These are phyloP conservation scores for Stereum hirsutum DNA, from an alignment of 1,284 basidiomycete genomes.

Conservation along the genomic window DNA sequence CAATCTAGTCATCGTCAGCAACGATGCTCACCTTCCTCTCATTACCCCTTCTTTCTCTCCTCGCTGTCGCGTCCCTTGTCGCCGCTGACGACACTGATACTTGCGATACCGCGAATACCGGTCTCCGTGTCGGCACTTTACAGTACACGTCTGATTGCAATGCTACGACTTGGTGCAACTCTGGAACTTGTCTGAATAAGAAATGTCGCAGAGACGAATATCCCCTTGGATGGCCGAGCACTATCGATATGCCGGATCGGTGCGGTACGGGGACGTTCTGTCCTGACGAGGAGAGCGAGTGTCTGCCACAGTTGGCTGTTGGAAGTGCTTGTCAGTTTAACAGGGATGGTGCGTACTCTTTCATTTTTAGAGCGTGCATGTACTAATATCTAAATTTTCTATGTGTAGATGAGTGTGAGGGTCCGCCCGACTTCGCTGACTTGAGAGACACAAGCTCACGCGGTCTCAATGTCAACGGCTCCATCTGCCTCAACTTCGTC, in stretches of 20 bases:
- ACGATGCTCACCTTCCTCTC: too few relatives aligned
- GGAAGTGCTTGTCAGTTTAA: constrained; percentile 76
- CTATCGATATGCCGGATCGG: constrained; percentile 43
- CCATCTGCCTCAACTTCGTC: constrained; percentile 70
- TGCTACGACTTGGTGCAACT: constrained; percentile 57
- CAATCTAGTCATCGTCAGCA: too few relatives aligned
- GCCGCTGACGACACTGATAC: constrained; percentile 36
- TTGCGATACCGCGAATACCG: constrained; percentile 49
- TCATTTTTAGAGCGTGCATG: not conserved
- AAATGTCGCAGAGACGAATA: constrained; percentile 72
- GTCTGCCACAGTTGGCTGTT: constrained; percentile 51
- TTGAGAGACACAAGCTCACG: constrained; percentile 47
- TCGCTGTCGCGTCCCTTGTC: too few relatives aligned
- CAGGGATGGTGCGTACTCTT: constrained; percentile 57
- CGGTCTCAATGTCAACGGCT: constrained; percentile 72
- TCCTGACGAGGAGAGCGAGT: constrained; percentile 75
- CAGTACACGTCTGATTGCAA: constrained; percentile 76
- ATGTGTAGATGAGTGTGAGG: constrained; percentile 62
- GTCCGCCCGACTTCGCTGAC: constrained; percentile 53
- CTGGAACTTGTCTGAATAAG: constrained; percentile 50
- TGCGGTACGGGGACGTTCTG: constrained; percentile 65
- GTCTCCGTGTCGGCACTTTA: constrained; percentile 65
- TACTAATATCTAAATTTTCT: not conserved
- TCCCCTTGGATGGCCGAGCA: constrained; percentile 53
- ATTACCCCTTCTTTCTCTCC: too few relatives aligned